Evolutionary conservation across 305 asterid genomes (phyloP), one percentile per base, ranked within the genome.

Genomic region (Fraxinus greggii): DNA sequence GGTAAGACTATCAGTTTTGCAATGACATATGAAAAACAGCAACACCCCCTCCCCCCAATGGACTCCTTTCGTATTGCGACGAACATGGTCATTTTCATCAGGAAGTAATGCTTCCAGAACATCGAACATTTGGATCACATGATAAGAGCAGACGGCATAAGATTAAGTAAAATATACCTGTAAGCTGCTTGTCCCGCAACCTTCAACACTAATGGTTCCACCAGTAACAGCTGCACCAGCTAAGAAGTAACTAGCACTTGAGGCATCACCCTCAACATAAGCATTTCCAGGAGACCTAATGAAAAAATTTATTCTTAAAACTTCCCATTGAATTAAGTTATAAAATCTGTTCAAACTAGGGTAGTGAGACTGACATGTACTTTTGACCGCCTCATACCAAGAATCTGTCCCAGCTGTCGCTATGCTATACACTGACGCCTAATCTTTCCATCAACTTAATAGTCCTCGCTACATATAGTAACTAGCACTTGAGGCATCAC

Each of bases 191-290:
- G 97, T 93, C 81, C 99, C 99, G 78, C 99, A 97, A 69, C 99
- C 99, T 91, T 97, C 98, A 81, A 95, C 99, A 0, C 98, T 94
- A 72, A 97, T 76, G 38, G 98, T 93, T 84, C 99, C 99, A 78
- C 98, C 98, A 4, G 98, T 97, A 82, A 93, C 85, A 77, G 99
- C 98, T 72, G 99, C 99, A 82, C 99, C 99, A 70, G 98, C 99
- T 89, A 97, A 90, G 91, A 97, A 97, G 93, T 97, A 97, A 85
- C 98, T 97, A 78, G 99, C 98, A 81, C 98, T 97, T n/a, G 98
- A 97, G 80, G 99, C 99, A 84, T 97, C 99, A 78, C 98, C 99
- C 92, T 97, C 99, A 13, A 95, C 99, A 54, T 86, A 95, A 82
- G 97, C 95, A 61, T 93, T 97, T 78, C 98, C 99, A 29, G 98